These are phyloP conservation scores for Hygrocybe punicea DNA, from an alignment of 768 basidiomycete species.

Conservation along the genomic window DNA sequence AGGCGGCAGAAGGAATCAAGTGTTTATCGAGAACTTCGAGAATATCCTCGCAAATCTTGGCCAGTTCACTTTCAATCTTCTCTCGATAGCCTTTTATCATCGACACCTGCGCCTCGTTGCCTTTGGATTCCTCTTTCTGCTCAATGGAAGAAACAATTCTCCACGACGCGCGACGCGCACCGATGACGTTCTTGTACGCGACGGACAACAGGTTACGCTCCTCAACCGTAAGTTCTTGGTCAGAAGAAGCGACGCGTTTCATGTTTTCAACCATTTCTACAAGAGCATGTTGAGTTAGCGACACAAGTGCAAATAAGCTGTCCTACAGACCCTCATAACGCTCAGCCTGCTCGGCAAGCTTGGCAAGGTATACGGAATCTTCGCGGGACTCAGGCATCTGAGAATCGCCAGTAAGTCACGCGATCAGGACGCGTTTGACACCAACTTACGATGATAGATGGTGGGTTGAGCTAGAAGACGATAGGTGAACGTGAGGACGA, in stretches of 20 bases:
- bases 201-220: slow-evolving; percentile 97
- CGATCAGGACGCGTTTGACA: slow-evolving; percentile 32
- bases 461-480: slow-evolving; percentile 16
- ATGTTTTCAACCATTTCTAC: slow-evolving; percentile 99
- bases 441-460: slow-evolving; percentile 33
- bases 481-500: slow-evolving; percentile 35
- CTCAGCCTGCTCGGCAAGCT: slow-evolving; percentile 99
- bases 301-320: slow-evolving; percentile 5
- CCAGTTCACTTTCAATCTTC: slow-evolving; percentile 95
- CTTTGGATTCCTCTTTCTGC: slow-evolving; percentile 99
- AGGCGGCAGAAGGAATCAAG: slow-evolving; percentile 93
- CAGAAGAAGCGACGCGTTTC: slow-evolving; percentile 96
- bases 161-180: slow-evolving; percentile 97
- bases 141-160: slow-evolving; percentile 97
- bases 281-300: slow-evolving; percentile 14
- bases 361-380: slow-evolving; percentile 99
- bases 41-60: slow-evolving; percentile 98
- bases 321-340: slow-evolving; percentile 83
- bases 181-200: slow-evolving; percentile 99
- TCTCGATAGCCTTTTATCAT: slow-evolving; percentile 99
- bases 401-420: slow-evolving; percentile 16
- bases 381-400: slow-evolving; percentile 86
- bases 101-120: slow-evolving; percentile 90
- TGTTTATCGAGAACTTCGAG: slow-evolving; percentile 97
- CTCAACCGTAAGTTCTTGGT: slow-evolving; percentile 97